phyloP scores from a whole-genome alignment of 441 rosid genomes.

The Aleurites moluccanus region DNA sequence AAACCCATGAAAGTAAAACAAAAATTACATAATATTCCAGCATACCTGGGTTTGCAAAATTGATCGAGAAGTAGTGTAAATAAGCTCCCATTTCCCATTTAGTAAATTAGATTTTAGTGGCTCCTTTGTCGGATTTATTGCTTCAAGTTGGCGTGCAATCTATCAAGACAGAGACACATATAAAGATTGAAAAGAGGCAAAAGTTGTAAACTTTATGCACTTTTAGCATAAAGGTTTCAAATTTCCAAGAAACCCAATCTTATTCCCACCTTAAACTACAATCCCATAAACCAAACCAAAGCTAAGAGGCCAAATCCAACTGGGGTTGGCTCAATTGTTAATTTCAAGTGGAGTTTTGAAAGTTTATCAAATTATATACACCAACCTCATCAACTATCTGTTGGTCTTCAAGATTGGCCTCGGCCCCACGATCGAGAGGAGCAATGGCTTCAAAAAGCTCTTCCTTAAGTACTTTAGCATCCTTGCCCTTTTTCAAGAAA shows the following conservation, averaged over 20 bases:
- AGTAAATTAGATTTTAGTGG: constrained; percentile 75
- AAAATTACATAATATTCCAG: neutral
- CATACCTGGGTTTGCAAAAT: constrained; percentile 74
- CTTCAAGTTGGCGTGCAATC: constrained; percentile 81
- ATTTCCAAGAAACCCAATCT: neutral
- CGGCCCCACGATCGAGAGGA: constrained; percentile 82
- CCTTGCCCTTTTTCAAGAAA: constrained; percentile 67
- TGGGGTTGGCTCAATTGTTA: neutral
- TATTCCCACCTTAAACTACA: neutral
- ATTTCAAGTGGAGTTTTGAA: neutral
- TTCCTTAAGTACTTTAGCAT: constrained; percentile 57
- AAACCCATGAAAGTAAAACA: neutral
- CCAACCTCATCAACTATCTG: constrained; percentile 54
- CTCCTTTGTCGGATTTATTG: constrained; percentile 66
- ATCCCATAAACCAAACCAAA: neutral
- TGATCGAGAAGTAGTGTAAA: constrained; percentile 84
- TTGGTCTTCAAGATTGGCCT: constrained; percentile 77
- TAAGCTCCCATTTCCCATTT: constrained; percentile 94
- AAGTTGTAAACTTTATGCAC: neutral
- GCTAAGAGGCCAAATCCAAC: neutral
- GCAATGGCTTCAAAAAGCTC: constrained; percentile 71
- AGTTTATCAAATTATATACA: neutral
- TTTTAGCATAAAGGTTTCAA: too few relatives aligned
- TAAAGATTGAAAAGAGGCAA: neutral
- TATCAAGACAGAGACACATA: constrained; percentile 22